These are phyloP conservation scores for Plenodomus biglobosus DNA, from an alignment of 2,329 filamentous ascomycete genomes.

Conservation along the genomic window DNA sequence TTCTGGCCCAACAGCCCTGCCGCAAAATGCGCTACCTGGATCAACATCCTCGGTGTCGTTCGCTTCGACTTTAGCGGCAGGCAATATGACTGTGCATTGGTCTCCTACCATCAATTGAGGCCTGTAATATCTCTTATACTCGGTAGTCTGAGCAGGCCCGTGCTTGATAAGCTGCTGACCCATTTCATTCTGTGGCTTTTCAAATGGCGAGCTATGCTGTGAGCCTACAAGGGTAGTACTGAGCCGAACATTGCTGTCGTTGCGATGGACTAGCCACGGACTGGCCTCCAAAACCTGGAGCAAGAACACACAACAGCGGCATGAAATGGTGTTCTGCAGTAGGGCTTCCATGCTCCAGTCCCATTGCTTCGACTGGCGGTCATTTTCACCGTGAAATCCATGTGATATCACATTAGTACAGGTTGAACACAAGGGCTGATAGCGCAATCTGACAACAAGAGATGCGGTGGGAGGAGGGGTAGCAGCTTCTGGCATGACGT, in stretches of 20 bases:
- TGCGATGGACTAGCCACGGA: not conserved
- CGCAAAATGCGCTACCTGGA: not conserved
- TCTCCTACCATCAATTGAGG: not conserved
- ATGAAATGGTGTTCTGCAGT: not conserved
- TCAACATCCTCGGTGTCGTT: not conserved
- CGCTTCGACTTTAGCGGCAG: not conserved
- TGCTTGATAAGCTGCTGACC: not conserved
- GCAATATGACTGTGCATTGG: not conserved
- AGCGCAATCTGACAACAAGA: not conserved
- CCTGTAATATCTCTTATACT: not conserved
- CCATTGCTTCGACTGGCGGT: not conserved
- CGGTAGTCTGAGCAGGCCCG: not conserved
- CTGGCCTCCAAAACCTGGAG: not conserved
- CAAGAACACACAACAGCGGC: conserved; percentile 1
- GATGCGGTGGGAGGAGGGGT: not conserved
- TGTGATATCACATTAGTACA: not conserved
- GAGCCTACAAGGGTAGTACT: conserved; percentile 1
- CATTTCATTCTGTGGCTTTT: not conserved
- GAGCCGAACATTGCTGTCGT: not conserved
- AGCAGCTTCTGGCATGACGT: not conserved
- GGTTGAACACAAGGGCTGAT: not conserved
- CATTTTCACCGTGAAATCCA: not conserved
- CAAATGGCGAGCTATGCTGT: not conserved
- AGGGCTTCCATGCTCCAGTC: not conserved
- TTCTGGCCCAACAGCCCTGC: not conserved